A percentile compares a stretch with the other conserved stretches of the same genome.
Evolutionary conservation across 306 rosid genomes (phyloP).

Genomic region (Ormosia emarginata): DNA sequence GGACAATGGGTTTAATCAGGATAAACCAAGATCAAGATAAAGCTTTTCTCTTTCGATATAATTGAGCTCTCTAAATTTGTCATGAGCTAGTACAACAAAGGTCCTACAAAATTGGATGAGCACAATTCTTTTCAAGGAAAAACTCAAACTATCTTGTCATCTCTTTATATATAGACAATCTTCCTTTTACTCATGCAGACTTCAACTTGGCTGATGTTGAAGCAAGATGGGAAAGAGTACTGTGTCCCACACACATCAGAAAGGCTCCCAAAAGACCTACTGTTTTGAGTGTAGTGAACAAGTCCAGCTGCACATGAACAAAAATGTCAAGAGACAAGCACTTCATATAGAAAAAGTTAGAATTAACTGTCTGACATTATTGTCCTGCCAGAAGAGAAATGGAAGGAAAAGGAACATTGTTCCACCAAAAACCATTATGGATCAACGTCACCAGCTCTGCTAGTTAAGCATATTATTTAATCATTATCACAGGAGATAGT

Average conservation of each 20-base stretch:
- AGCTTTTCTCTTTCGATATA: not conserved
- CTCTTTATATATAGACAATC: slow-evolving; percentile 22
- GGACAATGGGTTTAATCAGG: not conserved
- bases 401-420: not conserved
- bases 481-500: not conserved
- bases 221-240: slow-evolving; percentile 83
- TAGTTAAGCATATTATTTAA: slow-evolving; percentile 5
- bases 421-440: not conserved
- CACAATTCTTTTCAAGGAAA: slow-evolving; percentile 14
- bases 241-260: slow-evolving; percentile 83
- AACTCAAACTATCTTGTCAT: not conserved
- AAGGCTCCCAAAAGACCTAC: slow-evolving; percentile 70
- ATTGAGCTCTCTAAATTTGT: slow-evolving; percentile 1
- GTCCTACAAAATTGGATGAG: slow-evolving; percentile 52
- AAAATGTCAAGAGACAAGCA: not conserved
- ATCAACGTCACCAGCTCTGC: not conserved
- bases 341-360: not conserved
- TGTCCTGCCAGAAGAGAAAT: not conserved
- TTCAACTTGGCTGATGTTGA: slow-evolving; percentile 81
- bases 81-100: slow-evolving; percentile 21
- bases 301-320: slow-evolving; percentile 73
- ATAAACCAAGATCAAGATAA: slow-evolving; percentile 8
- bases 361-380: not conserved
- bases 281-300: slow-evolving; percentile 80
- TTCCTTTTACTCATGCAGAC: slow-evolving; percentile 61